Percentiles rank a stretch among this genome's conserved stretches.
These are phyloP conservation scores for Aureobasidium melanogenum DNA, from an alignment of 2,329 filamentous ascomycete genomes.

Conservation along the genomic window DNA sequence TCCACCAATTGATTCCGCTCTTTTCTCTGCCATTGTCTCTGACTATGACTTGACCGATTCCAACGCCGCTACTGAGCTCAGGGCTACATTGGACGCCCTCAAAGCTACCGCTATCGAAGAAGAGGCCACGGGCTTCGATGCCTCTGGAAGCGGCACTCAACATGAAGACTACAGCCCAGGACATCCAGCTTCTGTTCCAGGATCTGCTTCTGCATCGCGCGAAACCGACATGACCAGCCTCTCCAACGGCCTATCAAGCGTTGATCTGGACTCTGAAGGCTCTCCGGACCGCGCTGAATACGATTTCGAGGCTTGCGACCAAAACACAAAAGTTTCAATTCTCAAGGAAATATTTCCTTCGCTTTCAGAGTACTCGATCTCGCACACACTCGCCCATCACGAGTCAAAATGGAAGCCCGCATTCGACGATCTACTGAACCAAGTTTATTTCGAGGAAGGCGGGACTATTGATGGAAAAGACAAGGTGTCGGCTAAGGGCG, in stretches of 20 bases:
- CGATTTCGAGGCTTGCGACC: conserved; percentile 37
- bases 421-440: conserved; percentile 72
- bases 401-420: conserved; percentile 58
- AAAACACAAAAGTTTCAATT: conserved; percentile 53
- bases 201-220: conserved; percentile 33
- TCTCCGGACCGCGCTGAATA: conserved; percentile 19
- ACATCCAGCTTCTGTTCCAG: conserved; percentile 27
- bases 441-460: conserved; percentile 65
- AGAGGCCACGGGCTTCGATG: conserved; percentile 65
- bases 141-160: conserved; percentile 57
- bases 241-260: conserved; percentile 36
- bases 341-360: conserved; percentile 67
- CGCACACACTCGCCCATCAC: conserved; percentile 57
- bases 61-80: conserved; percentile 45
- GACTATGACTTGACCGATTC: conserved; percentile 60
- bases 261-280: conserved; percentile 21
- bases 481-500: conserved; percentile 51
- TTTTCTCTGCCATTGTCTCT: conserved; percentile 64
- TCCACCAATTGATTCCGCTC: conserved; percentile 64
- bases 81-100: conserved; percentile 54
- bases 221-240: conserved; percentile 43
- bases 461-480: conserved; percentile 39
- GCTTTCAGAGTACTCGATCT: conserved; percentile 53
- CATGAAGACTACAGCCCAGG: conserved; percentile 23
- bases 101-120: conserved; percentile 56